These are phyloP conservation scores for Fraxinus cuspidata DNA, from an alignment of 257 asterid species.

Conservation along the genomic window DNA sequence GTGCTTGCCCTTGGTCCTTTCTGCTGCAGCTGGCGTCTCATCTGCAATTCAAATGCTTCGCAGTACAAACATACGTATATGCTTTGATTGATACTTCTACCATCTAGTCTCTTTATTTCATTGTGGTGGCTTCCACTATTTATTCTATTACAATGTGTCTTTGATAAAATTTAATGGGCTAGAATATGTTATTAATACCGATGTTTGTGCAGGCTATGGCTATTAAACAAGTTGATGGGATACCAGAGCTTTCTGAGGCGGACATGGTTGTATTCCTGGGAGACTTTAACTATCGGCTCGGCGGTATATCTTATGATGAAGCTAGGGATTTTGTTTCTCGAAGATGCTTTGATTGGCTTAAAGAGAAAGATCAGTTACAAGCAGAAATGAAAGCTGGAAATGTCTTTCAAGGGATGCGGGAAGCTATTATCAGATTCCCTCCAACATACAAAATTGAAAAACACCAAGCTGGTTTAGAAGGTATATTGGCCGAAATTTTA, in stretches of 20 bases:
- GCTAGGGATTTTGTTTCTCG: slow-evolving; percentile 96
- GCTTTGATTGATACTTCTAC: slow-evolving; percentile 28
- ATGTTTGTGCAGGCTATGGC: slow-evolving; percentile 50
- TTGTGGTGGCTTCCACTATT: slow-evolving; percentile 3
- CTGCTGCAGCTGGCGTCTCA: slow-evolving; percentile 73
- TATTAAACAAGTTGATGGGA: slow-evolving; percentile 52
- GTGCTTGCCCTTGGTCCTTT: slow-evolving; percentile 58
- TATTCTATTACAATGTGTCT: slow-evolving; percentile 9
- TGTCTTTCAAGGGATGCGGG: slow-evolving; percentile 99
- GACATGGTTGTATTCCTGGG: slow-evolving; percentile 96
- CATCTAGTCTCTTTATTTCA: slow-evolving; percentile 23
- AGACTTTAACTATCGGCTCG: slow-evolving; percentile 92
- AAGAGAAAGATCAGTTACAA: slow-evolving; percentile 86
- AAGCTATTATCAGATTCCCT: slow-evolving; percentile 85
- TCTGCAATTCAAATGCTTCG: slow-evolving; percentile 77
- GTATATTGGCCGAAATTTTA: slow-evolving; percentile 35
- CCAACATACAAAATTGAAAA: slow-evolving; percentile 94
- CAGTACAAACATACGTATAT: slow-evolving; percentile 63
- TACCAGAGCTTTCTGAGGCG: slow-evolving; percentile 93
- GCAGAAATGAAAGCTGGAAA: slow-evolving; percentile 93
- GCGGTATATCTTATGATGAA: slow-evolving; percentile 88
- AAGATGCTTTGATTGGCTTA: slow-evolving; percentile 96
- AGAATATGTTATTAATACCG: slow-evolving; percentile 10
- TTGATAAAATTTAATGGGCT: slow-evolving; percentile 14
- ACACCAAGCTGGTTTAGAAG: slow-evolving; percentile 94